Evolutionary conservation across 2,329 filamentous ascomycete species (phyloP), one percentile per base, ranked within the genome.

Genomic region (Xylariaceae sp.): DNA sequence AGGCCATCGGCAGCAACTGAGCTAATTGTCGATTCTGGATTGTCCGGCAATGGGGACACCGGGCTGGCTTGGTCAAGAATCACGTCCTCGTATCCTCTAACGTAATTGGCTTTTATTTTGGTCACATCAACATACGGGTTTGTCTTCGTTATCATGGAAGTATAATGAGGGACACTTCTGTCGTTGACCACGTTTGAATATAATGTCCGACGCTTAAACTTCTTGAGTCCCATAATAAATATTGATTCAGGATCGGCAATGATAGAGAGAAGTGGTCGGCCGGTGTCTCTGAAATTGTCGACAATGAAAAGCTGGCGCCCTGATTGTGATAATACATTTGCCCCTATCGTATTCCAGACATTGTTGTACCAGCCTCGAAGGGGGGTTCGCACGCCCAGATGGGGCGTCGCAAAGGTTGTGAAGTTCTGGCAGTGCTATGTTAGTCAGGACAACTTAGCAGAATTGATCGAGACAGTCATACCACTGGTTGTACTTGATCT

Each of bases 121-220:
- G 85, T 80, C 15, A 87, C 67, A 59, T 91, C 78, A 0, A 78
- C 78, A 66, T 84, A 97, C 0, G 91, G 92, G 64, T 97, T 89
- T 0, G 79, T 87, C 64, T 84, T 85, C 21, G 85, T 79, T 43
- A 96, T 89, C 18, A 78, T 79, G 0, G 90, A 89, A 0, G 92
- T 96, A 68, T 92, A 96, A 71, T 88, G 89, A 0, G 86, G 83
- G 4, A 89, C 89, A 42, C 83, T 89, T 51, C 85, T 79, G 72
- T 97, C 92, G 70, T 96, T 96, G 66, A 88, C 75, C 44, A 95
- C 85, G 67, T 97, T 97, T 40, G 87, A 80, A 69, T 97, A 97
- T 1, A 95, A 74, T 3, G 83, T 87, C 54, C 85, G 86, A 51
- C 88, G 79, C 68, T 85, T 82, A 74, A 97, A 97, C 61, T 77